Base-by-base conservation (phyloP, 345 rosid species). In the Pistacia vera region DNA sequence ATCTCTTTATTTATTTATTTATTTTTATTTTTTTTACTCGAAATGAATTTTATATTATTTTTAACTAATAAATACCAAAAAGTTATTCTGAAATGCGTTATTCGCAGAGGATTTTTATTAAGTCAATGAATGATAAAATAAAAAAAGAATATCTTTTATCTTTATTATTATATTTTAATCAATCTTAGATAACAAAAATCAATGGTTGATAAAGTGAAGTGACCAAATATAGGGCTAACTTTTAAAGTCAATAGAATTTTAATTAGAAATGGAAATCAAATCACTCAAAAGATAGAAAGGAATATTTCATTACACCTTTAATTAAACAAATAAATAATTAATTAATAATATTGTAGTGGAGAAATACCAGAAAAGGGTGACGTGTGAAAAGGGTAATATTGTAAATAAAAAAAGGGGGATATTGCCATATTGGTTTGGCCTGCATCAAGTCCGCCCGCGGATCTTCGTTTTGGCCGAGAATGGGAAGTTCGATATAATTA, bases 391-490 rank as follows among this genome's bases (percentile, higher is more conserved):
- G 73, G 73, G 51, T 20, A 55, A 2, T 55, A 55, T 55, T 2
- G 73, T 70, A 25, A 70, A 54, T 33, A 35, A 3, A 33, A 2
- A 5, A 1, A 11, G 16, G 5, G n/a, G 49, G 25, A 25, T 25
- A 25, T 25, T 25, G 25, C 25, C 25, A 70, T 4, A 33, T 16
- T 35, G 63, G 73, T 56, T 36, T 55, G 63, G 73, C 73, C 73
- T 11, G 73, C 73, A 33, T 49, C 33, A 54, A 70, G 63, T 66
- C 46, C 79, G 61, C 66, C 73, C 63, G 75, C 76, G 71, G 80
- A 80, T 78, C 84, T 78, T 81, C 80, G 79, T 78, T 78, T 81
- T 59, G 79, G 82, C 75, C 80, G 82, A 84, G 78, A 78, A 81
- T 75, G 80, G 77, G 79, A 71, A 73, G 44, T 41, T 74, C 70